Evolutionary conservation across 495 filamentous ascomycete species (phyloP), one percentile per base, ranked within the genome.

Genomic region (Neurospora sp.): DNA sequence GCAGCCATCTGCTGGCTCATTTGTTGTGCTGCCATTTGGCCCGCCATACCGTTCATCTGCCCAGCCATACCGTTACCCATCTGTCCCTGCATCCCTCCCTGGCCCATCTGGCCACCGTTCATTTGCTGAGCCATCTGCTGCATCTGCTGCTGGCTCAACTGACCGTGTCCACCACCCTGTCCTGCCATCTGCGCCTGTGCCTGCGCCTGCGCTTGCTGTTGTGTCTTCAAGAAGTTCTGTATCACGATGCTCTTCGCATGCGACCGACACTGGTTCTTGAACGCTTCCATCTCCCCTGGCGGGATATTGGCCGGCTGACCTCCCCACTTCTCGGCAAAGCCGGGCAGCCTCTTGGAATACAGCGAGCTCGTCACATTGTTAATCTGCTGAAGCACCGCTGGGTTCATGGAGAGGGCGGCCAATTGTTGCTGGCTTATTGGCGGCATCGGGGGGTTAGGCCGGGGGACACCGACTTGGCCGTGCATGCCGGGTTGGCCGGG

Each of bases 311-410:
- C 77, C 70, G 69, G 76, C 6, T 78, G 36, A 13, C 34, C 78
- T 28, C 79, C 79, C 66, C 62, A 88, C 38, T 84, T 83, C 17
- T 76, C 76, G 34, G 78, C 74, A 43, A 87, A 80, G 5, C 80
- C 78, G 8, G 84, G 81, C 74, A 89, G 83, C n/a, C 86, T 76
- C 70, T 87, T 85, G 9, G 81, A 74, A 34, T 88, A 85, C 71
- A 84, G 79, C 17, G 83, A 74, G 54, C 83, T 81, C 43, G 83
- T 80, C 38, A 81, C 83, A 69, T 77, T 76, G 24, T 73, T 70
- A 9, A 79, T 74, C 70, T 79, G 73, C 2, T n/a, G 34, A 21
- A 80, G 76, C 17, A 78, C 6, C 0, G 11, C 3, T 15, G 75
- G 74, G 31, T 72, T 76, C 21, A 8, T 45, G 40, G 77, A 73